Evolutionary conservation across 108 stramenopile genomes (phyloP), one percentile per base, ranked within the genome.

Genomic region (Cyclotella baltica): DNA sequence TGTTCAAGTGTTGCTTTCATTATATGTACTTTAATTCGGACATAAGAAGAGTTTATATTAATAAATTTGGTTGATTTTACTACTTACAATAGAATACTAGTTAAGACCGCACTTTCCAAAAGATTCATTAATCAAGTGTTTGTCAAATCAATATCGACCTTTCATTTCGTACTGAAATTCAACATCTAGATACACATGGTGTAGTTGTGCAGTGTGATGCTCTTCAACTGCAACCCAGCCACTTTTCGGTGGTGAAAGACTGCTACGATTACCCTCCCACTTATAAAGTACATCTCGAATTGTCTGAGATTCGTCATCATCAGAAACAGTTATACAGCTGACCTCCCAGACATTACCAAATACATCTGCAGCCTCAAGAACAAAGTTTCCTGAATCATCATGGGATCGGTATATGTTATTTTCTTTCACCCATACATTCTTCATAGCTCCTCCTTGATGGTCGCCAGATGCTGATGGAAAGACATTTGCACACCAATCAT

Each of bases 291-390:
- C 51, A 19, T 19, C n/a, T 19, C 18, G 51, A n/a, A 4, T 4
- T n/a, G 19, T 19, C 10, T 8, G 10, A 11, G 40, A 43, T 43
- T 13, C 40, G 13, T 43, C 40, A 43, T 43, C 40, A 13, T 43
- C 40, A 4, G 10, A n/a, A 10, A 19, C 4, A 4, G 18, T 52
- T 4, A n/a, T 52, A 52, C 10, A 52, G 4, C 19, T 52, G 18
- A 59, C 30, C n/a, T 59, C 28, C 58, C 58, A 59, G 4, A 29
- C 58, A 59, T 30, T 33, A 18, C 58, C 58, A 59, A 59, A 59
- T 28, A 59, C 58, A 59, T 59, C 58, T 29, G 19, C 29, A 6
- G 58, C 25, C n/a, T 59, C 58, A 6, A 59, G 25, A 4, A 59
- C 9, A 34, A 15, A 33, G 5, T 28, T 27, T 28, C 19, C 29